Evolutionary conservation across 352 stramenopile genomes (phyloP).

Genomic region (Pythium brachiatum): DNA sequence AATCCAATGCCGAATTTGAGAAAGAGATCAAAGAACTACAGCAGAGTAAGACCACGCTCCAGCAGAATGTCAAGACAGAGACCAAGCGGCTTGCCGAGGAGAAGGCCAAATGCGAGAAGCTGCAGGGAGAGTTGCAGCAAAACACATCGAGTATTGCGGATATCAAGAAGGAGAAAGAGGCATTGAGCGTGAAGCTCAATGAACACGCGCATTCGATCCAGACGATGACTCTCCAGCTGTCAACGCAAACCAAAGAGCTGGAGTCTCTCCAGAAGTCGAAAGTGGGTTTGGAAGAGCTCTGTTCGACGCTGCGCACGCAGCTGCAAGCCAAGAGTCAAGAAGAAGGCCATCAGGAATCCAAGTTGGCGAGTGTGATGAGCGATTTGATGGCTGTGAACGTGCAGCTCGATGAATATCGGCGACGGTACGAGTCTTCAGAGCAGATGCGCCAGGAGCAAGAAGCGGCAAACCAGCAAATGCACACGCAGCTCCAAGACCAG

Average conservation of each 20-base stretch:
- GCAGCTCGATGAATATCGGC: slow-evolving; percentile 69
- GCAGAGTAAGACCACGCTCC: slow-evolving; percentile 36
- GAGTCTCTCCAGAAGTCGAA: slow-evolving; percentile 63
- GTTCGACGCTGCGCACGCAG: slow-evolving; percentile 48
- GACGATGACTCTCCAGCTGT: slow-evolving; percentile 50
- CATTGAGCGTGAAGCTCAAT: slow-evolving; percentile 39
- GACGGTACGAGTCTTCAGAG: slow-evolving; percentile 62
- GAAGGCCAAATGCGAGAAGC: slow-evolving; percentile 31
- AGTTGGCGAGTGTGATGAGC: slow-evolving; percentile 58
- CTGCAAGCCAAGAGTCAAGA: slow-evolving; percentile 56
- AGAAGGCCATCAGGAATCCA: slow-evolving; percentile 69
- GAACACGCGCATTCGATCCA: slow-evolving; percentile 61
- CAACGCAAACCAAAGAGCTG: slow-evolving; percentile 53
- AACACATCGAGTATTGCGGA: slow-evolving; percentile 28
- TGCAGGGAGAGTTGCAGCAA: slow-evolving; percentile 49
- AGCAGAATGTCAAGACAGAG: slow-evolving; percentile 40
- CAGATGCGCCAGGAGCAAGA: slow-evolving; percentile 68
- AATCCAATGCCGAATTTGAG: slow-evolving; percentile 44
- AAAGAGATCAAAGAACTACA: slow-evolving; percentile 54
- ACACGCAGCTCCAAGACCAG: slow-evolving; percentile 52
- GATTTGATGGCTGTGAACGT: slow-evolving; percentile 77
- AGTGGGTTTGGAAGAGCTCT: slow-evolving; percentile 63
- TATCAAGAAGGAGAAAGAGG: slow-evolving; percentile 53
- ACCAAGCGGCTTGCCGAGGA: slow-evolving; percentile 37
- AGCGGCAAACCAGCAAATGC: slow-evolving; percentile 44